Percentiles rank a stretch among this genome's conserved stretches.
Evolutionary conservation across 2,329 filamentous ascomycete genomes (phyloP).

Genomic region (Sporothrix phasma): DNA sequence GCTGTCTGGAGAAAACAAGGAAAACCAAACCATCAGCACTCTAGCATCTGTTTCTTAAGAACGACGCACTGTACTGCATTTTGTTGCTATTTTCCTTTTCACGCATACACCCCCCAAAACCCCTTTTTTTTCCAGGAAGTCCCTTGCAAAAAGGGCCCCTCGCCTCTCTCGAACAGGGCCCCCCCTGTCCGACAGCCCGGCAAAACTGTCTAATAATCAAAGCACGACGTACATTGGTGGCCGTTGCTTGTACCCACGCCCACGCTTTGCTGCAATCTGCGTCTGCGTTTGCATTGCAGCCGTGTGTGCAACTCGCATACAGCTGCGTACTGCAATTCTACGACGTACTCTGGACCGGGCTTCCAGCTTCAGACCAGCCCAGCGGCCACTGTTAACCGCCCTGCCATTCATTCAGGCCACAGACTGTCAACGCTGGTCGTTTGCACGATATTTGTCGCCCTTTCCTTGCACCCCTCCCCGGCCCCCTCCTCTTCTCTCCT

Average conservation of each 20-base stretch:
- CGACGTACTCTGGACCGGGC: constrained; percentile 2
- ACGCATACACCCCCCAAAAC: too few relatives aligned
- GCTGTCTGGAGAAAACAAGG: neutral
- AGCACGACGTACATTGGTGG: neutral
- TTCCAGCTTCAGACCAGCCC: neutral
- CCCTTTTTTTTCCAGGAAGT: too few relatives aligned
- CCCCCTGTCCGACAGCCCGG: neutral
- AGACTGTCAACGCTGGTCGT: neutral
- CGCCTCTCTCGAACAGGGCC: constrained; percentile 14
- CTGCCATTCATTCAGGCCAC: neutral
- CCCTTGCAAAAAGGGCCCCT: too few relatives aligned
- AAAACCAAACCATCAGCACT: neutral
- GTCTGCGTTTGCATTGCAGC: neutral
- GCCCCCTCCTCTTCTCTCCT: too few relatives aligned
- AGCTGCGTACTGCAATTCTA: neutral
- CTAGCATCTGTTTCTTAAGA: neutral
- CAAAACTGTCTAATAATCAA: neutral
- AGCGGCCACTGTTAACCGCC: constrained; percentile 1
- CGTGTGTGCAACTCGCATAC: neutral
- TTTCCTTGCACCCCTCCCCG: neutral
- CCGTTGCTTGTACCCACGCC: too few relatives aligned
- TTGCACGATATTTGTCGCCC: neutral
- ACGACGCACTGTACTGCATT: neutral
- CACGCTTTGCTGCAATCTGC: too few relatives aligned
- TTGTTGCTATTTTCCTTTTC: neutral